These are phyloP conservation scores for Herpetospermum pedunculosum DNA, from an alignment of 306 rosid genomes.

Conservation along the genomic window DNA sequence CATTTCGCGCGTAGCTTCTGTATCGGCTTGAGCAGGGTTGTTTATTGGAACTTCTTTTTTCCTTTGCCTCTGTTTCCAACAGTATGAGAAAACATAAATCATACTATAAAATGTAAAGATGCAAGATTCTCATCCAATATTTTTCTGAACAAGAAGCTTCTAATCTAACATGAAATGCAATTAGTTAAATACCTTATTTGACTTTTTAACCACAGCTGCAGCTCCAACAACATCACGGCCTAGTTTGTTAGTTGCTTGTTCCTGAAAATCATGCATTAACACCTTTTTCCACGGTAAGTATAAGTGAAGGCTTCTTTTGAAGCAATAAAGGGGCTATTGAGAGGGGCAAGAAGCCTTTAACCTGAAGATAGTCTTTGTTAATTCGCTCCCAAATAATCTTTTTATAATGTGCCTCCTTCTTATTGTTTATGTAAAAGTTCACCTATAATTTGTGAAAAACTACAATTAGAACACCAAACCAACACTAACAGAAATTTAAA, in stretches of 20 bases:
- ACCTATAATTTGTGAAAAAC: constrained; percentile 1
- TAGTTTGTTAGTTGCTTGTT: not conserved
- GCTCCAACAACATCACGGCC: not conserved
- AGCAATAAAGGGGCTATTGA: not conserved
- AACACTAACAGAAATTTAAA: not conserved
- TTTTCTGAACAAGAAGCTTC: not conserved
- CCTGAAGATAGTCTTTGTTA: constrained; percentile 10
- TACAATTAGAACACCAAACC: not conserved
- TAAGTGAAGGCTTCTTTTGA: not conserved
- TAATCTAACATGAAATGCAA: not conserved
- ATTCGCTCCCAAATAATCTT: constrained; percentile 4
- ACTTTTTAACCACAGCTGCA: not conserved
- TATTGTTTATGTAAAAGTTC: not conserved
- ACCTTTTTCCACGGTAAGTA: not conserved
- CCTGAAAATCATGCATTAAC: not conserved
- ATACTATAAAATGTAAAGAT: not conserved
- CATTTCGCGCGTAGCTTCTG: not conserved
- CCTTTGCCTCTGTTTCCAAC: constrained; percentile 8
- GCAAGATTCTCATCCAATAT: not conserved
- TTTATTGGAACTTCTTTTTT: not conserved
- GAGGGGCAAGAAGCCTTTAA: not conserved
- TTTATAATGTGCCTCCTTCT: constrained; percentile 1
- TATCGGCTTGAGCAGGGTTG: not conserved
- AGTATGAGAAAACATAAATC: not conserved
- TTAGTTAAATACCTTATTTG: not conserved